phyloP scores from a whole-genome alignment of 2,329 filamentous ascomycete species.

The Xenoacremonium recifei region DNA sequence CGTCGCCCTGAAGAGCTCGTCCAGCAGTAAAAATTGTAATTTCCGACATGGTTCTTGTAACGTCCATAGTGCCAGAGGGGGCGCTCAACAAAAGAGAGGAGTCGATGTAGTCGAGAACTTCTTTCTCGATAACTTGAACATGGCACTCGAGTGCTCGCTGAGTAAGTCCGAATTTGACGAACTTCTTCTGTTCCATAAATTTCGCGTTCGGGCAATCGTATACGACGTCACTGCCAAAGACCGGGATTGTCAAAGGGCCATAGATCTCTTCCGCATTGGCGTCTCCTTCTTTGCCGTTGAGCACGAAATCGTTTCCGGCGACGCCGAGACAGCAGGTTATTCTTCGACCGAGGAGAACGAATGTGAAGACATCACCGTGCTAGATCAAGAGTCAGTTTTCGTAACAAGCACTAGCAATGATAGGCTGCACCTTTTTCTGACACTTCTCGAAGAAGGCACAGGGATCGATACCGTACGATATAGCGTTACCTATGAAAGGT shows the following conservation, averaged over 20 bases:
- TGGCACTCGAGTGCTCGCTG: constrained; percentile 62
- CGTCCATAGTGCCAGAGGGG: constrained; percentile 58
- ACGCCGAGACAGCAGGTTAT: constrained; percentile 50
- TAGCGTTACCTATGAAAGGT: constrained; percentile 66
- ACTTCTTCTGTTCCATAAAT: constrained; percentile 88
- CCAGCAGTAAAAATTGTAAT: constrained; percentile 82
- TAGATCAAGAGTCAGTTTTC: constrained; percentile 14
- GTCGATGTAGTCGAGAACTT: constrained; percentile 66
- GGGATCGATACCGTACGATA: constrained; percentile 71
- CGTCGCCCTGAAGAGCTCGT: constrained; percentile 71
- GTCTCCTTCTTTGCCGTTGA: constrained; percentile 53
- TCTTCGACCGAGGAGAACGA: constrained; percentile 49
- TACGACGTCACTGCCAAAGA: constrained; percentile 75
- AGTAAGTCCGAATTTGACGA: constrained; percentile 70
- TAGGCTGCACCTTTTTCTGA: constrained; percentile 59
- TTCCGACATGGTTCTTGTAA: constrained; percentile 68
- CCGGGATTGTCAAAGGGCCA: constrained; percentile 47
- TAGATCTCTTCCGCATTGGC: constrained; percentile 57
- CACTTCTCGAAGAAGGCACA: constrained; percentile 64
- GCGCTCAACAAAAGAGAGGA: constrained; percentile 56
- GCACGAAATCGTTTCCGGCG: constrained; percentile 54
- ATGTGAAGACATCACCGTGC: constrained; percentile 55
- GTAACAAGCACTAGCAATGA: background rate
- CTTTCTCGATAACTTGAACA: constrained; percentile 68
- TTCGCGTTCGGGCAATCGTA: constrained; percentile 84